Evolutionary conservation across 73 alveolate genomes (phyloP), one percentile per base, ranked within the genome.

Genomic region (Paramecium primaurelia): DNA sequence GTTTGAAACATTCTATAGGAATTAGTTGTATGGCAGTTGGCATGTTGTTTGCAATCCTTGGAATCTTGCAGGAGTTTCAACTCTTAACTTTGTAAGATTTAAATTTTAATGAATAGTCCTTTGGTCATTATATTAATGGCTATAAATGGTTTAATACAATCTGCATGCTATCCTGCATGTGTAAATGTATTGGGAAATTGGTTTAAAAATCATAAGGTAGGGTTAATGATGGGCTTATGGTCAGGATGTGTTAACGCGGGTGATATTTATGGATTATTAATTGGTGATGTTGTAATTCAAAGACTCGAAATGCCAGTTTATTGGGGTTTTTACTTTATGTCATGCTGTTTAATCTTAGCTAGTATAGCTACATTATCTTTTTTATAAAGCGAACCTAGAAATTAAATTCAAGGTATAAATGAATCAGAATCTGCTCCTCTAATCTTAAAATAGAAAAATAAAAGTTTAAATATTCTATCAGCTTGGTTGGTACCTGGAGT

Each of bases 401-500:
- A 18, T 54, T 54, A 54, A 54, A 54, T 54, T 54, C 20, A 54
- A 54, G 32, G 69, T n/a, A 22, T 54, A 8, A n/a, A 54, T 54
- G 69, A 54, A 54, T 54, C 28, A n/a, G 69, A 54, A 54, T 54
- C 69, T 54, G 32, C 69, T 54, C 69, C 69, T 18, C 12, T 54
- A 54, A 54, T 54, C 3, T 54, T 18, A 54, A 54, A 54, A 54
- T 54, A 54, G 69, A 54, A 54, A 18, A 54, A 54, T 54, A 54
- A 54, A 54, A 87, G 44, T 87, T 44, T 59, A 87, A 40, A 64
- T 64, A 32, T 87, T 87, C 64, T 54, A 54, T 59, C 69, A 54
- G 93, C 93, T 5, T 87, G 93, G 93, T 37, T 59, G 11, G 69
- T 87, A 3, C 93, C 93, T 18, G 93, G 93, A 38, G 87, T 87